A percentile compares a stretch with the other conserved stretches of the same genome.
These are phyloP conservation scores for Candida michaelii DNA, from an alignment of 805 yeast species.

Conservation along the genomic window DNA sequence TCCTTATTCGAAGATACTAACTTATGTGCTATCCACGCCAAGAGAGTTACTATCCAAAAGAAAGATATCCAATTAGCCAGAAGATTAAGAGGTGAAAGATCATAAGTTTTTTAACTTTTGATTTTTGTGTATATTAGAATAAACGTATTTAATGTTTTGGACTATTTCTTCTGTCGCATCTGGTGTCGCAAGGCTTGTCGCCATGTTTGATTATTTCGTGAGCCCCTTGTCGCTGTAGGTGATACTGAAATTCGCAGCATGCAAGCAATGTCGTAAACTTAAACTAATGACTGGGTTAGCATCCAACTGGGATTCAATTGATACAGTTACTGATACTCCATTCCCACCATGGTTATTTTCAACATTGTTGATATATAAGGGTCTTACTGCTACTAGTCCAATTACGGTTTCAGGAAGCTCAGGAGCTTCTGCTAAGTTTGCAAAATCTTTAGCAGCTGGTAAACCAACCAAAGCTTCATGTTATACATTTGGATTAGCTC, in stretches of 20 bases:
- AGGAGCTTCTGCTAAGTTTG: conserved; percentile 21
- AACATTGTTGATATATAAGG: conserved; percentile 17
- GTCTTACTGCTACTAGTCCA: conserved; percentile 16
- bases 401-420: conserved; percentile 18
- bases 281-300: not conserved
- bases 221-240: too few relatives aligned
- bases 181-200: too few relatives aligned
- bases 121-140: conserved; percentile 6
- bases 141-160: conserved; percentile 3
- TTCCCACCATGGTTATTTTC: conserved; percentile 23
- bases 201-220: too few relatives aligned
- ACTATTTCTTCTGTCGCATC: not conserved
- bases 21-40: conserved; percentile 51
- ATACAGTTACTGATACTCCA: conserved; percentile 16
- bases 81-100: conserved; percentile 51
- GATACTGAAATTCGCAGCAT: too few relatives aligned
- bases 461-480: conserved; percentile 45
- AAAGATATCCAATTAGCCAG: conserved; percentile 50
- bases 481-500: conserved; percentile 58
- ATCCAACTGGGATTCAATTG: conserved; percentile 6
- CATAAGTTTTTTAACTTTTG: conserved; percentile 20
- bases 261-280: not conserved
- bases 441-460: conserved; percentile 19
- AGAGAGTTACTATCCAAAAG: conserved; percentile 49
- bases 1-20: conserved; percentile 48